Conservation (phyloP, 2,329 filamentous ascomycete genomes). For the Botrytis medusae region DNA sequence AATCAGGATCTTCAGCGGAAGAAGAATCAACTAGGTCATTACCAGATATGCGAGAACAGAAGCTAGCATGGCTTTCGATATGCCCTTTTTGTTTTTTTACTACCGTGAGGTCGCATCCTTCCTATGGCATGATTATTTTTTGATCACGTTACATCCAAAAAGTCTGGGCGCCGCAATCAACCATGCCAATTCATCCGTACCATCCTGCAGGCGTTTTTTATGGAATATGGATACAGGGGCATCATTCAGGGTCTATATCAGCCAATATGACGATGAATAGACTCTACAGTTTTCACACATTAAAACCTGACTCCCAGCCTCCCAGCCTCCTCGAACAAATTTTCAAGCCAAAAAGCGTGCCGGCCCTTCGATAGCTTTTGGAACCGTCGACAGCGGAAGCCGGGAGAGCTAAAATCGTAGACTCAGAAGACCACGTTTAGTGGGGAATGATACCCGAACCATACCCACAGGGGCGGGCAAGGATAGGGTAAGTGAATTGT, state of each 20-base stretch:
- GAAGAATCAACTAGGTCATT: conserved; percentile 23
- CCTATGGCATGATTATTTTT: background rate
- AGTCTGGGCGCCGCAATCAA: background rate
- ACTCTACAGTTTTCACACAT: background rate
- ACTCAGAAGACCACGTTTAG: conserved; percentile 21
- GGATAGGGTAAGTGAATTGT: background rate
- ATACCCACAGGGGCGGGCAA: conserved; percentile 23
- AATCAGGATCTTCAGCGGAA: conserved; percentile 29
- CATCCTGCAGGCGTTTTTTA: background rate
- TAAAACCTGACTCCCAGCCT: background rate
- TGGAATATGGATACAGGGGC: background rate
- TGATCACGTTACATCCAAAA: conserved; percentile 6
- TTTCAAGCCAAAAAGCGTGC: conserved; percentile 22
- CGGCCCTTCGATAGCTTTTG: conserved; percentile 23
- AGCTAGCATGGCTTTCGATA: conserved; percentile 17
- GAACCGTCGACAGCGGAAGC: conserved; percentile 26
- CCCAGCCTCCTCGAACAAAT: conserved; percentile 21
- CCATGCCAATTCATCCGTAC: background rate
- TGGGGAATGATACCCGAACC: conserved; percentile 30
- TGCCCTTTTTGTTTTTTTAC: background rate
- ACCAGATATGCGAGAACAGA: conserved; percentile 27
- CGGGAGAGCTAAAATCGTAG: conserved; percentile 25
- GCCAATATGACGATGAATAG: background rate
- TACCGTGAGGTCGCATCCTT: background rate
- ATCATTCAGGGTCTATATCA: background rate